These are phyloP conservation scores for Geoglossum cookeanum DNA, from an alignment of 2,329 filamentous ascomycete genomes.

Conservation along the genomic window DNA sequence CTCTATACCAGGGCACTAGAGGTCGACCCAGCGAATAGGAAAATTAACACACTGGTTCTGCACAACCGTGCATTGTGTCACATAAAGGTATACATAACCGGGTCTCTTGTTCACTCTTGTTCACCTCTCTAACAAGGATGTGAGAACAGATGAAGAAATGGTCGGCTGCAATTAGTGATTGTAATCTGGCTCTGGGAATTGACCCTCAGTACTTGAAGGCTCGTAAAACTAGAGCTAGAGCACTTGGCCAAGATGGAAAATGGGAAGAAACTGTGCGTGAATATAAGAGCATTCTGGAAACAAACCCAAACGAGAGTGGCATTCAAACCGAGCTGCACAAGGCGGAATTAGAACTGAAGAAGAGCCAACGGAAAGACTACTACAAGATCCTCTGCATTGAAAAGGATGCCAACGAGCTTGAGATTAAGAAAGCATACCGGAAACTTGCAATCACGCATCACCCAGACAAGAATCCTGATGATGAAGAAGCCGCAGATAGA, in stretches of 20 bases:
- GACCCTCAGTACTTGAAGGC: conserved; percentile 80
- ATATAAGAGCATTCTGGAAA: conserved; percentile 69
- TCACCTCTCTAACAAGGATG: neutral
- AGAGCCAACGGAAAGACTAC: conserved; percentile 92
- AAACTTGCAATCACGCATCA: conserved; percentile 88
- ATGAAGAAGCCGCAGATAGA: conserved; percentile 64
- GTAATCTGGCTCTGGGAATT: conserved; percentile 62
- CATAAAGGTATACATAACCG: conserved; percentile 31
- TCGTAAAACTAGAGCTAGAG: conserved; percentile 83
- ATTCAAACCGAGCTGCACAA: conserved; percentile 72
- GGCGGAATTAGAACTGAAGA: conserved; percentile 91
- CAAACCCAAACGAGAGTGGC: conserved; percentile 61
- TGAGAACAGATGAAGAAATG: conserved; percentile 54
- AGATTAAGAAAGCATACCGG: conserved; percentile 94
- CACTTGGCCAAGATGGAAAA: conserved; percentile 61
- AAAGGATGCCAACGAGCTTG: conserved; percentile 64
- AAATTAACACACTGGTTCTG: conserved; percentile 83
- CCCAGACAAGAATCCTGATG: conserved; percentile 82
- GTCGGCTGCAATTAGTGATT: conserved; percentile 64
- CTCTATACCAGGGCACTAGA: conserved; percentile 69
- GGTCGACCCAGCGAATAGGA: conserved; percentile 73
- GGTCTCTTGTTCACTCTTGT: neutral
- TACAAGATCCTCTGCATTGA: conserved; percentile 88
- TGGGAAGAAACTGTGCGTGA: conserved; percentile 88
- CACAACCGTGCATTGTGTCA: conserved; percentile 83